Base-by-base conservation (phyloP, 306 rosid species). In the Cucurbita moschata region DNA sequence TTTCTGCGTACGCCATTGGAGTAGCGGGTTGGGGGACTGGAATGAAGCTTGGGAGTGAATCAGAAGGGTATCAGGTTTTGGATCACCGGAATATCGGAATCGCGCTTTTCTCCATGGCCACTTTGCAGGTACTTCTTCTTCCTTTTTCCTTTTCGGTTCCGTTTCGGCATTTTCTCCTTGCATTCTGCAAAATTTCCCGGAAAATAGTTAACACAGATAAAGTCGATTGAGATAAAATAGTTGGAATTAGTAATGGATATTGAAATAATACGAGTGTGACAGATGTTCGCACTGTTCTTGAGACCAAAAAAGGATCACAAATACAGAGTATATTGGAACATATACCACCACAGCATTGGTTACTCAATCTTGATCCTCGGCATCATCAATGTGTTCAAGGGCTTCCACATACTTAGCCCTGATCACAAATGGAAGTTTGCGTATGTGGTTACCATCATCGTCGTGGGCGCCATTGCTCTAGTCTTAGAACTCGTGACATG, bases 1-100 rank as follows among this genome's bases (percentile, higher is more conserved):
- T 87, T 10, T 87, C 92, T 67, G 90, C 88, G 76, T 90, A 88
- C 66, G 90, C 80, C 67, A 80, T 93, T 63, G 98, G 98, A 5
- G 94, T 88, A 26, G 92, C 97, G 26, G 98, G 98, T 44, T 93
- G 98, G 98, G 97, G 73, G 8, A 87, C 94, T 43, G 98, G 98
- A 39, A 46, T 93, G 42, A 87, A 81, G 88, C 97, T 93, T 10
- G 98, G 98, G 73, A 81, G 85, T 23, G 81, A 88, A 70, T 90
- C 96, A 3, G 55, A 35, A 8, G 96, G 82, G 37, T 2, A 81
- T 44, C 21, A 4, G 10, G 86, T 35, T 73, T 19, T 67, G 7
- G 12, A 0, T 50, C 98, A 93, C 49, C 98, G 98, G 75, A 88
- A 85, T 26, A 80, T 90, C 8, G 97, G 98, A 76, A 88, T 93